Evolutionary conservation across 306 rosid genomes (phyloP).

Genomic region (Fragaria nilgerrensis): DNA sequence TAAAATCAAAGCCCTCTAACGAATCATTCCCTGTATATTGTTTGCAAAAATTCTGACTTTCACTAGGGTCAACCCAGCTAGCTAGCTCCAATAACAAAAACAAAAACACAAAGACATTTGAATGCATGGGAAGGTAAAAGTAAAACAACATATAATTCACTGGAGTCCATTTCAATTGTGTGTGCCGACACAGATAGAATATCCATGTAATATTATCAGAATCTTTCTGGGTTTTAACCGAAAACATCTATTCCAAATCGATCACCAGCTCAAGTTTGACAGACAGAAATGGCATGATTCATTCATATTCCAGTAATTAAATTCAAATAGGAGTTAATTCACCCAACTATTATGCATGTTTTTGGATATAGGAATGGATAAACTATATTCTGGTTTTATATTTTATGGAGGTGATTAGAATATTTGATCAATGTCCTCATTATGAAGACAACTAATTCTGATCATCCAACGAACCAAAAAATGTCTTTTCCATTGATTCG

Average conservation of each 20-base stretch:
- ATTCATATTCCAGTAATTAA: not conserved
- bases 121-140: not conserved
- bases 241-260: not conserved
- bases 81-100: not conserved
- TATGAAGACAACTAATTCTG: conserved; percentile 4
- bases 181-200: not conserved
- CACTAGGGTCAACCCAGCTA: not conserved
- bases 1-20: no score
- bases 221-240: not conserved
- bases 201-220: conserved; percentile 5
- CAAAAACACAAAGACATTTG: not conserved
- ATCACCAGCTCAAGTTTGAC: not conserved
- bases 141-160: not conserved
- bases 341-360: conserved; percentile 17
- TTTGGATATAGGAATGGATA: not conserved
- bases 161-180: not conserved
- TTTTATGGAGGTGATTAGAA: conserved; percentile 11
- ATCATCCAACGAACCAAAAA: conserved; percentile 11
- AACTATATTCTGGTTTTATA: not conserved
- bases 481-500: conserved; percentile 5
- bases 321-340: not conserved
- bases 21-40: no score
- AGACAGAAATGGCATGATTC: conserved; percentile 3
- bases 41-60: not conserved
- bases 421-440: conserved; percentile 13